Base-by-base conservation (phyloP, 1,284 basidiomycete genomes). In the Ustilago shanxiensis region DNA sequence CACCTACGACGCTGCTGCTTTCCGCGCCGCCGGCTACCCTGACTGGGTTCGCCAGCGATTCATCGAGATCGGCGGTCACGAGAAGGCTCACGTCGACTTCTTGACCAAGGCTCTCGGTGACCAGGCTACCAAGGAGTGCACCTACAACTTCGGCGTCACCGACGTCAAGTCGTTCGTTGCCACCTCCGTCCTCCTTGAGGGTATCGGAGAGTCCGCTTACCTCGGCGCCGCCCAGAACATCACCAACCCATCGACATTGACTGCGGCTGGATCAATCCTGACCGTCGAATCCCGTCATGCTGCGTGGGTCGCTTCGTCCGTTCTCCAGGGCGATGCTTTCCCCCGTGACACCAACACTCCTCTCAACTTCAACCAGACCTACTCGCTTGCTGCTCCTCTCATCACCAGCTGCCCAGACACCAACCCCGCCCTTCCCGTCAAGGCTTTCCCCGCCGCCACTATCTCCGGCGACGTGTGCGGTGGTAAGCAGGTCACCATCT, bases 111-210 rank as follows among this genome's bases (percentile, higher is more conserved):
- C 89, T 2, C 88, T 93, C 57, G 91, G 91, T 2, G 86, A 86
- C 37, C 85, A 87, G 26, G 89, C 90, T 0, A 87, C 89, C 18
- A 75, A 88, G 81, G 87, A 88, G 11, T 92, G 91, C 88, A 86
- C 86, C 1, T 92, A 92, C 85, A 86, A 83, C 60, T 91, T 92
- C 85, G 88, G 89, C 24, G 56, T 81, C 35, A 80, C 74, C 37
- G 80, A 77, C 35, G 60, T 66, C 66, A 79, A 83, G 57, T 60
- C 88, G 2, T 92, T 92, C 84, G 86, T 89, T 37, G 87, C 88
- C 14, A 86, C 89, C 35, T 88, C 90, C 24, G 87, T 88, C 72
- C 87, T 89, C 10, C 83, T 92, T n/a, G 91, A 92, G 83, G 89
- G 88, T 26, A 88, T 91, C 52, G 89, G 88, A 14, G 87, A 80